Conservation (phyloP, 805 yeast species). For the Limtongia smithiae region DNA sequence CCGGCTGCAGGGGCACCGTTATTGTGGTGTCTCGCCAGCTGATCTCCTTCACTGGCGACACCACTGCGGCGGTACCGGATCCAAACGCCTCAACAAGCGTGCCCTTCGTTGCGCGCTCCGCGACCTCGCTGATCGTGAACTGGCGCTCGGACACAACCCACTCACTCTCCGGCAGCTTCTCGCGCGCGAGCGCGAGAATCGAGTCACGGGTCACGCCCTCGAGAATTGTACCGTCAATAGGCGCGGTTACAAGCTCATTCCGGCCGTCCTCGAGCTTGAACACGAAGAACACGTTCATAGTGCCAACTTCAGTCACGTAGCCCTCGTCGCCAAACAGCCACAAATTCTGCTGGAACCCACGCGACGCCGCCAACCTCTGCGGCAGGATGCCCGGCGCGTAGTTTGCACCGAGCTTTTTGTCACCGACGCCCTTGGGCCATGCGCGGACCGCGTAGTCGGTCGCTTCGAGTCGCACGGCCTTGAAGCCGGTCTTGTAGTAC, state of each 20-base stretch:
- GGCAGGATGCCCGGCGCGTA: constrained; percentile 95
- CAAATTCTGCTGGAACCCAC: constrained; percentile 93
- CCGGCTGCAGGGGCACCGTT: constrained; percentile 72
- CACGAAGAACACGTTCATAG: constrained; percentile 92
- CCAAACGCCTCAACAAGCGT: constrained; percentile 93
- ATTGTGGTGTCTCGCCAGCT: constrained; percentile 75
- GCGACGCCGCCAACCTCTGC: constrained; percentile 79
- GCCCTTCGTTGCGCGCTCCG: constrained; percentile 71
- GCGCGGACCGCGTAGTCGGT: constrained; percentile 96
- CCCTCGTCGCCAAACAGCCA: constrained; percentile 94
- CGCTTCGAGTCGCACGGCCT: constrained; percentile 91
- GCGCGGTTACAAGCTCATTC: constrained; percentile 91
- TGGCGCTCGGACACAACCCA: constrained; percentile 85
- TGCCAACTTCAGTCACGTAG: constrained; percentile 91
- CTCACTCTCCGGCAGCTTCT: constrained; percentile 65
- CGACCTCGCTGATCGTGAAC: constrained; percentile 75
- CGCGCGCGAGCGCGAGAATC: constrained; percentile 69
- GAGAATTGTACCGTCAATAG: constrained; percentile 93
- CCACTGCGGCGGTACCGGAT: constrained; percentile 96
- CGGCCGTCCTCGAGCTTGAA: constrained; percentile 75
- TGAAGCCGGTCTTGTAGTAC: constrained; percentile 90
- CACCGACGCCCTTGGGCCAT: constrained; percentile 99
- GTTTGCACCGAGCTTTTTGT: constrained; percentile 94
- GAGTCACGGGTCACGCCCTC: constrained; percentile 97
- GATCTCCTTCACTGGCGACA: constrained; percentile 85